phyloP scores from a whole-genome alignment of 2,329 filamentous ascomycete species.

The Fusarium sp. region DNA sequence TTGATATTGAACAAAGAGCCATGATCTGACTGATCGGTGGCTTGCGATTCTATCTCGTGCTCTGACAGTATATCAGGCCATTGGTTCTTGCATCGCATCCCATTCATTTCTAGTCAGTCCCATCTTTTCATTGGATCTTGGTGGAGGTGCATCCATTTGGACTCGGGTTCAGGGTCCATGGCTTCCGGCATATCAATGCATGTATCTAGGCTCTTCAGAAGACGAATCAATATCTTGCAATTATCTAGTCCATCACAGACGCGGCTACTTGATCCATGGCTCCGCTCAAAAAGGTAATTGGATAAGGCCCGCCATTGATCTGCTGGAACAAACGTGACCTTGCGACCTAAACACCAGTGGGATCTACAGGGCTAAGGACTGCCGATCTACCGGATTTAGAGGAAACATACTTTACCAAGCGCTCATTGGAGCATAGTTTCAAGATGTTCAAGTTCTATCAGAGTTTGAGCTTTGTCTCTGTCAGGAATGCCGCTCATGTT shows the following conservation, averaged over 20 bases:
- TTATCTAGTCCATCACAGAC: rapidly evolving
- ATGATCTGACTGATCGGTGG: background rate
- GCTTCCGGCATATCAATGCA: rapidly evolving
- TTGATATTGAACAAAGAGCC: rapidly evolving
- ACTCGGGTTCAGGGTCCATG: no score
- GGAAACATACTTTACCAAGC: background rate
- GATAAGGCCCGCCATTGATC: background rate
- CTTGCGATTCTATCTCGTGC: background rate
- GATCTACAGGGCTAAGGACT: background rate
- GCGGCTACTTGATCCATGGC: rapidly evolving
- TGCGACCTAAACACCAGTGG: background rate
- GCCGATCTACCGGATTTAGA: background rate
- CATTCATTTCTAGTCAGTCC: background rate
- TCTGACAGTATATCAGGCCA: background rate
- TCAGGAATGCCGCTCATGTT: background rate
- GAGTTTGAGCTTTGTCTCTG: background rate
- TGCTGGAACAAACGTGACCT: background rate
- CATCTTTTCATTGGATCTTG: background rate
- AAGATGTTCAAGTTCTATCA: background rate
- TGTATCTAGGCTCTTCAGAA: background rate
- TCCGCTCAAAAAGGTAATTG: background rate
- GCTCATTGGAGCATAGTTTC: background rate
- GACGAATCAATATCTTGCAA: rapidly evolving
- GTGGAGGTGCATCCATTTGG: background rate
- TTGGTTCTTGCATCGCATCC: background rate